phyloP scores from a whole-genome alignment of 352 stramenopile genomes.

The Globisporangium cystogenes region DNA sequence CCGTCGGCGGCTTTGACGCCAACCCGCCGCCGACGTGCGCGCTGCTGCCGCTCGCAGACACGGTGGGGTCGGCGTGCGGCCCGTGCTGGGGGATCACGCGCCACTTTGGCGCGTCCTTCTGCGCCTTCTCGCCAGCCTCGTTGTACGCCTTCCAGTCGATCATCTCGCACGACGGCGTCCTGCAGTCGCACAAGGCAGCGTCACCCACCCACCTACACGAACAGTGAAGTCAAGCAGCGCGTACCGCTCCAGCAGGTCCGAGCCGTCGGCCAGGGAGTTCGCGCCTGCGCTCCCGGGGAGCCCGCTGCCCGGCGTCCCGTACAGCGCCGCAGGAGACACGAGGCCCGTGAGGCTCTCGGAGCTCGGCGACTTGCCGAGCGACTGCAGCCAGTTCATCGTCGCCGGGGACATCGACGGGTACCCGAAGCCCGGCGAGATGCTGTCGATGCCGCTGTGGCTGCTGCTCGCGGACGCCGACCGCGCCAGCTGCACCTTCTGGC shows the following conservation, averaged over 20 bases:
- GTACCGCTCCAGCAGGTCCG: slow-evolving; percentile 25
- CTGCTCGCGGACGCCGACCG: slow-evolving; percentile 37
- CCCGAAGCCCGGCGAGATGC: slow-evolving; percentile 46
- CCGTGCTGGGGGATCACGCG: slow-evolving; percentile 76
- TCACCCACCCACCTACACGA: too few relatives aligned
- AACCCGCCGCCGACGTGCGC: neutral
- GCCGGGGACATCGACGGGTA: slow-evolving; percentile 71
- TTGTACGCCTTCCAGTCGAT: slow-evolving; percentile 89
- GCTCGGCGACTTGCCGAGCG: slow-evolving; percentile 56
- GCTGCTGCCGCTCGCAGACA: slow-evolving; percentile 1
- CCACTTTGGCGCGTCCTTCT: slow-evolving; percentile 63
- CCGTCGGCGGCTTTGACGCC: slow-evolving; percentile 22
- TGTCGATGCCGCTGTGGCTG: slow-evolving; percentile 35
- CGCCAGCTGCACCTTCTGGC: slow-evolving; percentile 41
- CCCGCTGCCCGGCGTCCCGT: slow-evolving; percentile 13
- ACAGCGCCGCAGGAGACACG: slow-evolving; percentile 48
- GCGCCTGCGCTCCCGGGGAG: slow-evolving; percentile 12
- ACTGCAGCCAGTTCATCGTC: slow-evolving; percentile 76
- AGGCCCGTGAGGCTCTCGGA: slow-evolving; percentile 57
- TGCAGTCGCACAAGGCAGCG: slow-evolving; percentile 9
- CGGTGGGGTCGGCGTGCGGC: slow-evolving; percentile 40
- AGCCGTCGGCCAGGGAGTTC: slow-evolving; percentile 8
- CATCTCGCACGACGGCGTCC: slow-evolving; percentile 61
- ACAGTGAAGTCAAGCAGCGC: neutral
- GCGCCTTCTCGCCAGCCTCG: slow-evolving; percentile 51